Base-by-base conservation (phyloP, 495 filamentous ascomycete genomes). In the Penicillium riverlandense region DNA sequence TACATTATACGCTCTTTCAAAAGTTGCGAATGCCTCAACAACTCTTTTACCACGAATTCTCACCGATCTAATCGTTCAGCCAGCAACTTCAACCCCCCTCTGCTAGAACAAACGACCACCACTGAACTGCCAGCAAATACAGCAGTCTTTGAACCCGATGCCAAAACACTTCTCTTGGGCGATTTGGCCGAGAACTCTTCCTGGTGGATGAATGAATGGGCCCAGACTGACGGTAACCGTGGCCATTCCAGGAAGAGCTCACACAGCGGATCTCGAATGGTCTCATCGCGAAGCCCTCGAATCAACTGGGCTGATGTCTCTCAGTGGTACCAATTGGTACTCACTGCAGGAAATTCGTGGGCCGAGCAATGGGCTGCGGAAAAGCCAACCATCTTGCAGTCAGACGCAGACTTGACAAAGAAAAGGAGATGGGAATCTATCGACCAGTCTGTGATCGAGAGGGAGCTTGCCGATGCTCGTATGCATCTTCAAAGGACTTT, bases 181-280 rank as follows among this genome's bases (percentile, higher is more conserved):
- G 79, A 91, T 47, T 66, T 92, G 48, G 83, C 83, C 0, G 86
- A 92, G 59, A 92, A 91, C 57, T 87, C 87, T 2, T 77, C 77
- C 11, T 92, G 86, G 88, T 92, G 86, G 86, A 85, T 79, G 40
- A 83, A 81, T 14, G 71, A 76, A 44, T 54, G 58, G 45, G 58
- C 66, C 9, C 52, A 61, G 37, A 41, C 46, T 7, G 57, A 58
- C 35, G 53, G 56, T 3, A 46, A 52, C 8, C 49, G 53, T 35
- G 56, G 55, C 40, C 30, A 50, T 1, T 50, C 50, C 42, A 27
- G 65, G 7, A 63, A 54, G 37, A 29, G 35, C 12, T 38, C 52
- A 0, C 52, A 47, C 33, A 51, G 47, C 22, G 22, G 22, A 13
- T 54, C 59, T 44, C 61, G 63, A 28, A 58, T 61, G 22, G 76